Evolutionary conservation across 495 filamentous ascomycete species (phyloP), one percentile per base, ranked within the genome.

Genomic region (Clavariopsis aquatica): DNA sequence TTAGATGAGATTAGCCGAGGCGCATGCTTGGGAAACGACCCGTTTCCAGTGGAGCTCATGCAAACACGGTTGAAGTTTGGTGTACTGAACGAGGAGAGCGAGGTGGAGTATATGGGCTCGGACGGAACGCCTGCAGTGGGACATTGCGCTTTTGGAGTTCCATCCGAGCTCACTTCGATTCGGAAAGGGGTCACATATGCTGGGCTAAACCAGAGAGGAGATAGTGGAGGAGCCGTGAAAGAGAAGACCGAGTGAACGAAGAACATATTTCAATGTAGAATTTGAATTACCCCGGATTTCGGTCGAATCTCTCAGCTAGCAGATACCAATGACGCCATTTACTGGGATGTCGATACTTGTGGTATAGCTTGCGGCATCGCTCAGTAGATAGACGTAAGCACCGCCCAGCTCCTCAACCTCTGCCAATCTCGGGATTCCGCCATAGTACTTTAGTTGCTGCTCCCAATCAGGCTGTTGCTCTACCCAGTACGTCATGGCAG

Each of bases 311-410:
- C 15, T n/a, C 8, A 27, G 3, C 15, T 43, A 43, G 15, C 38
- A 43, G 38, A 43, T 43, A 10, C 57, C 57, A 15, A 49, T 60
- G 27, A 60, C 57, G 9, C 57, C 57, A 29, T 60, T 60, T 19
- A 60, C 57, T 9, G 85, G 71, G 38, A 96, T 77, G 76, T 95
- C 90, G 6, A 77, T 78, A 7, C 91, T 92, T 0, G 91, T 97
- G 9, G 86, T 96, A 75, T 92, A 96, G 38, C 86, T 86, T 2
- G 85, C 81, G 0, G 91, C 90, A 74, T 95, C 91, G 15, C 86
- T 89, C 4, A 90, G 89, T 57, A 96, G 74, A 70, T 92, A 95
- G 15, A 95, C 77, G 70, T 89, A 96, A 1, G 87, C 89, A 3
- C 92, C 92, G 78, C 94, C 94, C 52, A 96, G 76, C 78, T 96